A percentile compares a stretch with the other conserved stretches of the same genome.
Evolutionary conservation across 768 basidiomycete species (phyloP).

Genomic region (Dendrothele bispora): DNA sequence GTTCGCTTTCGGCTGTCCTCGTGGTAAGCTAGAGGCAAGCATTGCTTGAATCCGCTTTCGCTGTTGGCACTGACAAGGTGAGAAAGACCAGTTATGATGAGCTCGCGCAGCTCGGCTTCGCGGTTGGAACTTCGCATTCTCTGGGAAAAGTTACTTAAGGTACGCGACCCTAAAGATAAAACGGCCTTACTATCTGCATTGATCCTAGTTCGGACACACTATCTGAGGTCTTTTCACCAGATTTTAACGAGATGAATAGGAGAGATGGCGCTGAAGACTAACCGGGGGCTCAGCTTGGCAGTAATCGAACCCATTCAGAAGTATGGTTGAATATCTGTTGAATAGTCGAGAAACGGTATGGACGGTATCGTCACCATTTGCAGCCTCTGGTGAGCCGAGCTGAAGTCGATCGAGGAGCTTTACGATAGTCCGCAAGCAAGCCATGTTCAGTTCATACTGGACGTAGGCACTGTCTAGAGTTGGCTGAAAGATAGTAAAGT

Average conservation of each 20-base stretch:
- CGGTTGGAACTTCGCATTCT: constrained; percentile 45
- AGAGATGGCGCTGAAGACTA: constrained; percentile 9
- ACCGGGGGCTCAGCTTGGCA: constrained; percentile 50
- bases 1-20: constrained; percentile 64
- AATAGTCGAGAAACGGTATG: constrained; percentile 79
- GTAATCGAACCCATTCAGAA: constrained; percentile 61
- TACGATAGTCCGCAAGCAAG: constrained; percentile 72
- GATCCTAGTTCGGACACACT: constrained; percentile 49
- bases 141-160: constrained; percentile 26
- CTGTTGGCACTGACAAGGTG: constrained; percentile 83
- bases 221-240: constrained; percentile 42
- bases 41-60: constrained; percentile 88
- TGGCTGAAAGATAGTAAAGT: constrained; percentile 18
- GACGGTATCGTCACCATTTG: constrained; percentile 59
- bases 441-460: constrained; percentile 71
- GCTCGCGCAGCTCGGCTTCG: constrained; percentile 66
- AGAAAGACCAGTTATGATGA: constrained; percentile 78
- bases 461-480: constrained; percentile 32
- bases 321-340: constrained; percentile 68
- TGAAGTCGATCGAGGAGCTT: constrained; percentile 75
- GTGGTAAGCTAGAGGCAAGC: constrained; percentile 77
- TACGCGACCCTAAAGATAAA: neutral
- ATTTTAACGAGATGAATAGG: constrained; percentile 4
- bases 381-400: constrained; percentile 53
- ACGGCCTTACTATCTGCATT: constrained; percentile 38